Conservation (phyloP, 805 yeast genomes). For the Vanderwaltozyma tropicalis region DNA sequence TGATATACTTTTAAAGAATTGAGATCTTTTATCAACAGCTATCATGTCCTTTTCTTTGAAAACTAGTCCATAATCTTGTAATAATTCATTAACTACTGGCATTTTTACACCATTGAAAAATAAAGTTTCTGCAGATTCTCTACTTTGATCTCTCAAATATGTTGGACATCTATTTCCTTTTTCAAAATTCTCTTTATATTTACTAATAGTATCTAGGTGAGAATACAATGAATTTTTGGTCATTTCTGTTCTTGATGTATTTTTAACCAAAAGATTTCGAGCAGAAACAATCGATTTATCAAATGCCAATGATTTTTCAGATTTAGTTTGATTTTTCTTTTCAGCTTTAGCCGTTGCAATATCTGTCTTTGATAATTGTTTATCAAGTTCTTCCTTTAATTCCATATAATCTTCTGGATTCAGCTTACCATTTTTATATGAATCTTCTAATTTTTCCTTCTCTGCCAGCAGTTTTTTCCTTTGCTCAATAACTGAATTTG, state of each 20-base stretch:
- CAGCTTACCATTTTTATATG: conserved; percentile 9
- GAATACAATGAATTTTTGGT: conserved; percentile 10
- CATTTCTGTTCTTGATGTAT: conserved; percentile 12
- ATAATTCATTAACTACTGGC: conserved; percentile 20
- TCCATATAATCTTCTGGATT: conserved; percentile 4
- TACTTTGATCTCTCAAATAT: conserved; percentile 5
- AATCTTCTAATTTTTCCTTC: conserved; percentile 8
- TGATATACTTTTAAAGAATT: conserved; percentile 21
- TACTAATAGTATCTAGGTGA: conserved; percentile 10
- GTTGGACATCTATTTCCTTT: conserved; percentile 6
- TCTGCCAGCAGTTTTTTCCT: conserved; percentile 14
- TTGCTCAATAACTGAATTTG: conserved; percentile 7
- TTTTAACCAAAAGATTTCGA: conserved; percentile 9
- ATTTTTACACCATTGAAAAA: conserved; percentile 23
- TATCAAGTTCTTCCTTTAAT: conserved; percentile 7
- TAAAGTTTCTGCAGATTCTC: conserved; percentile 19
- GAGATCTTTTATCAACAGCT: conserved; percentile 15
- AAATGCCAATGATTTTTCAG: conserved; percentile 4
- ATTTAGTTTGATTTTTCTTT: background rate
- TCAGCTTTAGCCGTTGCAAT: background rate
- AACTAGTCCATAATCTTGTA: conserved; percentile 22
- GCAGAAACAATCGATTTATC: conserved; percentile 16
- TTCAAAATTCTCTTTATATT: conserved; percentile 13
- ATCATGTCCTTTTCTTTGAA: conserved; percentile 9
- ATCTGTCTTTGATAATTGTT: conserved; percentile 3